Conservation (phyloP, 257 asterid species). For the Solanum ahanhuiri region DNA sequence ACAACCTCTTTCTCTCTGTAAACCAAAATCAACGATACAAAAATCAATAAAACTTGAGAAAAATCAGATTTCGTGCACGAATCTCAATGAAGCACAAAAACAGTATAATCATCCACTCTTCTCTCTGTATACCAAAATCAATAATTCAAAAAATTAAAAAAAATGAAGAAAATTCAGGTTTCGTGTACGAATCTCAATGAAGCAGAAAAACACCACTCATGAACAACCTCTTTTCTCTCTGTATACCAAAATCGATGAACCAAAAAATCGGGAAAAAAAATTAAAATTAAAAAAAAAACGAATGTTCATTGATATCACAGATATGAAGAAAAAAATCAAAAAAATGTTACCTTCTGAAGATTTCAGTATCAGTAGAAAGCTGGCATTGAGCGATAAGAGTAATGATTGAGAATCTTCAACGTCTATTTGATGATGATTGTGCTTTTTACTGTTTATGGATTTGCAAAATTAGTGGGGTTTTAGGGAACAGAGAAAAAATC, state of each 20-base stretch:
- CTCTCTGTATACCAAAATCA: background rate
- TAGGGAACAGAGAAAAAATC: background rate
- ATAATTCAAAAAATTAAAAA: background rate
- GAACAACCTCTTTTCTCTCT: background rate
- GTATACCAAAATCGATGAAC: background rate
- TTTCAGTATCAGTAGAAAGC: background rate
- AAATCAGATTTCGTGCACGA: background rate
- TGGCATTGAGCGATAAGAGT: background rate
- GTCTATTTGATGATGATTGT: background rate
- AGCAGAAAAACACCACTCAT: background rate
- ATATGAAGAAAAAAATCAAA: background rate
- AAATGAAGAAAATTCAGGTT: background rate
- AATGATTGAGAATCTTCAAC: background rate
- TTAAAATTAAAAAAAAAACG: too few relatives aligned
- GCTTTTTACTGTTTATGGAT: background rate
- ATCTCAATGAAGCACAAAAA: slow-evolving; percentile 14
- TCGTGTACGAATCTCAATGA: slow-evolving; percentile 16
- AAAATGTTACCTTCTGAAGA: background rate
- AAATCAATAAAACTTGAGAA: too few relatives aligned
- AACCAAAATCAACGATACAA: background rate
- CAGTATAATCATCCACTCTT: background rate
- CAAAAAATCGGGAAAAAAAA: background rate
- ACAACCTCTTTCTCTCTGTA: slow-evolving; percentile 3
- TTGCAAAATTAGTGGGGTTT: background rate
- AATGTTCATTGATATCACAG: too few relatives aligned